Evolutionary conservation across 1,284 basidiomycete species (phyloP).

Genomic region (Melanopsichium pennsylvanicum): DNA sequence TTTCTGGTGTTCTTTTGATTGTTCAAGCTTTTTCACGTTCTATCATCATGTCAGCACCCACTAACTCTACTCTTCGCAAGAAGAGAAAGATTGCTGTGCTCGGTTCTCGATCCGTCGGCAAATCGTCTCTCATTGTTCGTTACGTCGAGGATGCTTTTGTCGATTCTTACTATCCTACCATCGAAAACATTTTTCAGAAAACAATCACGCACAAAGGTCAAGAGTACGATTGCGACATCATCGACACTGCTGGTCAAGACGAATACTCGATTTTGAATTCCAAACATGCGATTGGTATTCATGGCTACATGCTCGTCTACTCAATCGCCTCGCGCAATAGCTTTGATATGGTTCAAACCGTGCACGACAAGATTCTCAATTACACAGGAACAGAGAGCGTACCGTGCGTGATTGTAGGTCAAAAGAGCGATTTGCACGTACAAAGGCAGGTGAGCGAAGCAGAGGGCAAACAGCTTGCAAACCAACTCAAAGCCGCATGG

Average conservation of each 20-base stretch:
- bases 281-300: slow-evolving; percentile 82
- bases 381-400: slow-evolving; percentile 88
- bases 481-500: slow-evolving; percentile 60
- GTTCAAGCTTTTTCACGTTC: neutral
- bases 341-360: slow-evolving; percentile 94
- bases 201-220: slow-evolving; percentile 81
- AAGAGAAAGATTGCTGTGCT: slow-evolving; percentile 66
- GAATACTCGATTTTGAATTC: slow-evolving; percentile 83
- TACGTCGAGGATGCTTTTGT: slow-evolving; percentile 69
- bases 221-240: slow-evolving; percentile 94
- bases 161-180: slow-evolving; percentile 91
- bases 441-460: slow-evolving; percentile 70
- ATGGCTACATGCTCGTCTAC: slow-evolving; percentile 90
- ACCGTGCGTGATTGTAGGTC: slow-evolving; percentile 94
- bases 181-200: slow-evolving; percentile 88
- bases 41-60: slow-evolving; percentile 43
- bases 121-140: slow-evolving; percentile 74
- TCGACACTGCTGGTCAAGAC: slow-evolving; percentile 96
- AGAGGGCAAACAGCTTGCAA: slow-evolving; percentile 62
- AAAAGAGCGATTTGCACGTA: slow-evolving; percentile 84
- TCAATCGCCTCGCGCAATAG: slow-evolving; percentile 89
- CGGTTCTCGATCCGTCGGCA: slow-evolving; percentile 68
- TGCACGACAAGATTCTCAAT: slow-evolving; percentile 97
- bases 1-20: too few species aligned
- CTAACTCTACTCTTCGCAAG: slow-evolving; percentile 52